Conservation (phyloP, 2,329 filamentous ascomycete species). For the Teratosphaeria nubilosa region DNA sequence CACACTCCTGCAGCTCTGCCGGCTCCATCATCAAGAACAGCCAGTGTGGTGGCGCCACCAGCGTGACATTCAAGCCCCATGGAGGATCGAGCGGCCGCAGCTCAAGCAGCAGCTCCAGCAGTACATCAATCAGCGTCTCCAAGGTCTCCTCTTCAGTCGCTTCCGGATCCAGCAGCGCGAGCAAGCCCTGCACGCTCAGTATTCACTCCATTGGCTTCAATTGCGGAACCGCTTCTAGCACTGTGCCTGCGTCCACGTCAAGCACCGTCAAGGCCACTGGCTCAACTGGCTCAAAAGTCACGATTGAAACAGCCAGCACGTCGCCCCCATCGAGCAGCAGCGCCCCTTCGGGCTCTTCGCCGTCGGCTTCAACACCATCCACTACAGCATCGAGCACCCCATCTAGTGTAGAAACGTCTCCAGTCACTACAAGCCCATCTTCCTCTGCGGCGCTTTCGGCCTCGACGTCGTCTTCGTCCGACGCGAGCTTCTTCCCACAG, state of each 20-base stretch:
- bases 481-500: background rate
- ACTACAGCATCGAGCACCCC: constrained; percentile 1
- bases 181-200: constrained; percentile 53
- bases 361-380: background rate
- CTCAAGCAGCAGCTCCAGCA: constrained; percentile 38
- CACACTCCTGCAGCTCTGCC: constrained; percentile 52
- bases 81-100: constrained; percentile 6
- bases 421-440: constrained; percentile 5
- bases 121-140: constrained; percentile 64
- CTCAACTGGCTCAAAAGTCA: constrained; percentile 5
- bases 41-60: constrained; percentile 85
- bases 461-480: constrained; percentile 1
- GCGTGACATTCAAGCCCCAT: constrained; percentile 56
- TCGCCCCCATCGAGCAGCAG: constrained; percentile 1
- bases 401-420: constrained; percentile 13
- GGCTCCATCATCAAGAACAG: constrained; percentile 68
- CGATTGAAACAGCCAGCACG: constrained; percentile 3
- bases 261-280: constrained; percentile 10
- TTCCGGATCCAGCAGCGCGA: background rate
- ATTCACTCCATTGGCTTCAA: constrained; percentile 53
- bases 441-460: constrained; percentile 1
- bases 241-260: constrained; percentile 5
- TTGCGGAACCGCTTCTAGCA: constrained; percentile 41
- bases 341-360: background rate
- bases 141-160: constrained; percentile 14